These are phyloP conservation scores for Myrica gale DNA, from an alignment of 306 rosid species.

Conservation along the genomic window DNA sequence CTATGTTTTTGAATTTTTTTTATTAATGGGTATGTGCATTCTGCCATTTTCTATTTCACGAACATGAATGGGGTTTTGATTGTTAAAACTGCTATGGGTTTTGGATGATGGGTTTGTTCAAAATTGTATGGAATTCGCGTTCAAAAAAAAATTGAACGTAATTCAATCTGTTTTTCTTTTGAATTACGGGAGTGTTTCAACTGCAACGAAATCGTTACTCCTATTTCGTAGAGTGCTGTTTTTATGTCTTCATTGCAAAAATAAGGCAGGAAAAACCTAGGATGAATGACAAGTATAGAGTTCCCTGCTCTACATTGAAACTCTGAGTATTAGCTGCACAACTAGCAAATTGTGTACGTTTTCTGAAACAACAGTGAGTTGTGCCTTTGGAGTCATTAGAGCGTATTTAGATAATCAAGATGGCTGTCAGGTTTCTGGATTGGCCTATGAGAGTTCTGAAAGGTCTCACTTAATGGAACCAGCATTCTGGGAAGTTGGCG, in stretches of 20 bases:
- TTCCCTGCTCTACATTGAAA: not conserved
- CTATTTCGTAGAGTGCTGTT: not conserved
- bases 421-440: not conserved
- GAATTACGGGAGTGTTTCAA: not conserved
- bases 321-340: not conserved
- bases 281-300: not conserved
- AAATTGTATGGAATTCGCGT: not conserved
- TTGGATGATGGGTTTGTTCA: not conserved
- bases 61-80: not conserved
- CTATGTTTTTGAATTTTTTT: not conserved
- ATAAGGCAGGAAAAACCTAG: not conserved
- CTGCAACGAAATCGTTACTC: not conserved
- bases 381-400: not conserved
- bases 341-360: not conserved
- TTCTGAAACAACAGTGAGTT: not conserved
- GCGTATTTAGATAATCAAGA: not conserved
- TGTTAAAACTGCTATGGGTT: not conserved
- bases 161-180: not conserved
- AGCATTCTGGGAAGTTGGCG: not conserved
- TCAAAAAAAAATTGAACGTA: too few relatives aligned
- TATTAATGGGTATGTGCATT: slow-evolving; percentile 6
- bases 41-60: not conserved
- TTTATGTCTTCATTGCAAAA: not conserved
- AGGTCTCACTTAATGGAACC: not conserved
- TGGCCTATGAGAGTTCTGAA: not conserved